phyloP scores from a whole-genome alignment of 2,329 filamentous ascomycete species.

The Colletotrichum noveboracense region DNA sequence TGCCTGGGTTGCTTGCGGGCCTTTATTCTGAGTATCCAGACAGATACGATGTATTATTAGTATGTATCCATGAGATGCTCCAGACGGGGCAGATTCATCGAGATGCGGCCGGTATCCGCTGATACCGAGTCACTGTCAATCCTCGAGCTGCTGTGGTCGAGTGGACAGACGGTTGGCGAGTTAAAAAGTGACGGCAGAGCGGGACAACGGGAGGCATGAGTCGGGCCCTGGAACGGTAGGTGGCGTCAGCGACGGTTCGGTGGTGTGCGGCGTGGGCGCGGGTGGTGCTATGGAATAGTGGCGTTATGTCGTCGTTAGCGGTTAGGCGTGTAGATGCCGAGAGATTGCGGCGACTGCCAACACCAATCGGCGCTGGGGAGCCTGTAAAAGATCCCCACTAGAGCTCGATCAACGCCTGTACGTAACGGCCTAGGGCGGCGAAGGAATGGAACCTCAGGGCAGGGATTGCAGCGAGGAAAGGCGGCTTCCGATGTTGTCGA shows the following conservation, averaged over 20 bases:
- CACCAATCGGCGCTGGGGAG: not conserved
- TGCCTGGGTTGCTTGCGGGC: not conserved
- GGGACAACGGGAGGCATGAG: not conserved
- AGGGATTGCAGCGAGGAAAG: not conserved
- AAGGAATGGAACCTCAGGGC: not conserved
- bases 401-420: not conserved
- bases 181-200: not conserved
- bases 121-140: not conserved
- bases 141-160: not conserved
- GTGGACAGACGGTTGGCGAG: not conserved
- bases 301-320: not conserved
- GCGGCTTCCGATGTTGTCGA: not conserved
- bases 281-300: not conserved
- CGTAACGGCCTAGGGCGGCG: not conserved
- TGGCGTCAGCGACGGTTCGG: not conserved
- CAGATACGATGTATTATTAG: not conserved
- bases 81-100: not conserved
- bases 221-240: not conserved
- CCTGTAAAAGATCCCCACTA: slow-evolving; percentile 8
- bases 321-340: slow-evolving; percentile 4
- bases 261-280: not conserved
- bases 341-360: slow-evolving; percentile 7
- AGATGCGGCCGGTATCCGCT: not conserved
- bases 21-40: not conserved
- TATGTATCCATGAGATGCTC: not conserved